Base-by-base conservation (phyloP, 2,329 filamentous ascomycete genomes). In the Stromatinia cepivora region DNA sequence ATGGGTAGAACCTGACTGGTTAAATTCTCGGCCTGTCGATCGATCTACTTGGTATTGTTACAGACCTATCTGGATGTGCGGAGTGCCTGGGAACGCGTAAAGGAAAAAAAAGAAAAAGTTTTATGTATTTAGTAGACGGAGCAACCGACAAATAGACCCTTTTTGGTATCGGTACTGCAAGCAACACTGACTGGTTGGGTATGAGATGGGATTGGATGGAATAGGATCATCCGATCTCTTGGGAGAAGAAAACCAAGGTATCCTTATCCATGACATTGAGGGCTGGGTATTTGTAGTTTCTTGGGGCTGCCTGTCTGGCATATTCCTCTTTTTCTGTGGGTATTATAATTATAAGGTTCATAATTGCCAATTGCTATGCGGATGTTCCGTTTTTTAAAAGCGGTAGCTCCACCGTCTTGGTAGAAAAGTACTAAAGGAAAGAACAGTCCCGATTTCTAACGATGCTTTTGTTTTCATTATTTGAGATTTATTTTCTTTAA, bases 401-500 rank as follows among this genome's bases (percentile, higher is more conserved):
- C 56, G 56, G 34, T 46, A 62, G 42, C 28, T 62, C 58, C 58
- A 45, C 34, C 42, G 25, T 46, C 20, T 31, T 31, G 25, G 58
- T 45, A 20, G 53, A 67, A 67, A 59, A 59, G 53, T 67, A 67
- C 65, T 67, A 67, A 67, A 67, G 65, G 65, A 52, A 67, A 67
- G 50, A 36, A 59, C 20, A 50, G 45, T 48, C 65, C 65, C 53
- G 25, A 57, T 58, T 58, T 57, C 50, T 36, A 25, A 34, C 45
- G 31, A 45, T 20, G 7, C 15, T 28, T 20, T 31, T 28, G 31
- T 22, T 42, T 52, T 25, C 63, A 45, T 15, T 31, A 39, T 53
- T 45, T 22, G 34, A 45, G 56, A 52, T 45, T 65, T 3, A 39
- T 45, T 22, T 61, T 66, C 28, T 58, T 50, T 36, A 31, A 42